A percentile compares a stretch with the other conserved stretches of the same genome.
Evolutionary conservation across 768 basidiomycete species (phyloP).

Genomic region (Kwoniella sp.): DNA sequence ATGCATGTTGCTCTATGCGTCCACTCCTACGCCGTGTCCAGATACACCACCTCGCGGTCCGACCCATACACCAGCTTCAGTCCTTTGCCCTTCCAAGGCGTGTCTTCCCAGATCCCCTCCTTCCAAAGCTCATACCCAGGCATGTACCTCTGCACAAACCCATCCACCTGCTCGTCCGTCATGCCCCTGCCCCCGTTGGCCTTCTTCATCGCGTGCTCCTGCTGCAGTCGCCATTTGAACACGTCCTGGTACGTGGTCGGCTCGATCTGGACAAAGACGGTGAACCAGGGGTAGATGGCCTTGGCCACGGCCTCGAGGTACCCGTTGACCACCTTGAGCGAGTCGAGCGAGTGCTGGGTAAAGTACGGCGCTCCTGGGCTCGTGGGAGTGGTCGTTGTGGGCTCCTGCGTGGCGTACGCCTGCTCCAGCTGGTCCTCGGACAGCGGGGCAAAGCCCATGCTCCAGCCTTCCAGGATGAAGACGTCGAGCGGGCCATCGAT

Average conservation of each 20-base stretch:
- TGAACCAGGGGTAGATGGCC: conserved; percentile 67
- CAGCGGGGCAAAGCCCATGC: conserved; percentile 75
- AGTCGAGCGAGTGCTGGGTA: conserved; percentile 10
- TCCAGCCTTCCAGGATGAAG: conserved; percentile 90
- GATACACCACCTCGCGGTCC: too few relatives aligned
- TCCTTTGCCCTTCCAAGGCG: background rate
- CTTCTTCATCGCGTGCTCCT: conserved; percentile 84
- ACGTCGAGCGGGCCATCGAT: conserved; percentile 63
- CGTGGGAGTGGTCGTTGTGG: too few relatives aligned
- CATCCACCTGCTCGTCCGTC: conserved; percentile 71
- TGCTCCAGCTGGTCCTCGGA: conserved; percentile 55
- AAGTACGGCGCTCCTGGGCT: too few relatives aligned
- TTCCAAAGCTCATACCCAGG: conserved; percentile 87
- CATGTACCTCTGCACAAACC: conserved; percentile 85
- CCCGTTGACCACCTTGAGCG: conserved; percentile 8
- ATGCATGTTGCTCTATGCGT: too few relatives aligned
- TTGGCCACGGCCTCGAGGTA: conserved; percentile 58
- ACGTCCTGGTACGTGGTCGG: conserved; percentile 54
- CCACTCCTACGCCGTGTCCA: background rate
- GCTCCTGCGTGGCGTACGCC: conserved; percentile 52
- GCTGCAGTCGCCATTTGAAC: conserved; percentile 72
- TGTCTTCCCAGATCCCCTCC: conserved; percentile 50
- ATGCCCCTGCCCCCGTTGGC: conserved; percentile 80
- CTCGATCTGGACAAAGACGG: conserved; percentile 69
- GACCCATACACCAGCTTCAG: too few relatives aligned